Evolutionary conservation across 148 eudicot genomes (phyloP).

Genomic region (Suaeda aralocaspica): DNA sequence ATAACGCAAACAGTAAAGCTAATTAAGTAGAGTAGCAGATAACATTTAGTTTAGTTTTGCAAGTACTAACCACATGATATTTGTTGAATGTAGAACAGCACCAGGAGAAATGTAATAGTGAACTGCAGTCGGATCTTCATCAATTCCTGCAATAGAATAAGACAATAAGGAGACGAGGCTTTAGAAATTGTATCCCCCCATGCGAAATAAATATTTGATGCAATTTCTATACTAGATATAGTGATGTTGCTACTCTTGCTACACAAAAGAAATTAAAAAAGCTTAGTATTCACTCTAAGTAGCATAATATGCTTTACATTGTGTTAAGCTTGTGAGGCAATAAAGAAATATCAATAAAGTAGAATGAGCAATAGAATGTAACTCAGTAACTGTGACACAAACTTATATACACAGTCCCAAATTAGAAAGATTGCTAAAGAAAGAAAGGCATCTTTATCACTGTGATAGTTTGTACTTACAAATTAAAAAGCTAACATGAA

Average conservation of each 20-base stretch:
- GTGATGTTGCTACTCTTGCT: background rate
- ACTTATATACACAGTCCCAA: background rate
- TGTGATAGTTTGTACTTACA: background rate
- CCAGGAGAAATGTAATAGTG: conserved; percentile 38
- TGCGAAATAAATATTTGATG: too few relatives aligned
- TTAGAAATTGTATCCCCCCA: background rate
- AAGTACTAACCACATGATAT: conserved; percentile 57
- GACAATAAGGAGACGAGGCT: background rate
- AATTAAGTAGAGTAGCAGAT: background rate
- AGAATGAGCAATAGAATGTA: background rate
- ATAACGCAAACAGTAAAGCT: background rate
- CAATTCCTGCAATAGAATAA: conserved; percentile 13
- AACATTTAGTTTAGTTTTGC: background rate
- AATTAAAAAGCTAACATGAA: background rate
- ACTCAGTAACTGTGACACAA: background rate
- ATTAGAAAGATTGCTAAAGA: background rate
- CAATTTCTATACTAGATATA: background rate
- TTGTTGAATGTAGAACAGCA: conserved; percentile 38
- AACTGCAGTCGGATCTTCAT: conserved; percentile 49
- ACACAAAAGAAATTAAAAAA: conserved; percentile 15
- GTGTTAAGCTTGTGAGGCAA: conserved; percentile 21
- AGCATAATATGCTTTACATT: background rate
- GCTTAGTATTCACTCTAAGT: conserved; percentile 14
- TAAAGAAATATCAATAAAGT: conserved; percentile 5
- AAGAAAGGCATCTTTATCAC: conserved; percentile 13